These are phyloP conservation scores for Prunus campanulata DNA, from an alignment of 306 rosid genomes.

Conservation along the genomic window DNA sequence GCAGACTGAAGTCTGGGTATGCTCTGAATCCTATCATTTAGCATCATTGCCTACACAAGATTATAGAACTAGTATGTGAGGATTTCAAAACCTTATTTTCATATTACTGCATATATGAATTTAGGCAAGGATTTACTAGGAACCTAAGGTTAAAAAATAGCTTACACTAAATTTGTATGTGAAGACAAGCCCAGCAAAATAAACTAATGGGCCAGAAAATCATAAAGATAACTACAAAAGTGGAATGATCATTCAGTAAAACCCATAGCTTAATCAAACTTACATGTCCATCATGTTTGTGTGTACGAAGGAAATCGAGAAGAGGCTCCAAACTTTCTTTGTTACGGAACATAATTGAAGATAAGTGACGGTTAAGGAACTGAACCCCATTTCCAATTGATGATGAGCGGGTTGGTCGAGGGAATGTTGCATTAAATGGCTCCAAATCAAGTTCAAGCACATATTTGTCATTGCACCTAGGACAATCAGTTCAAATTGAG, in stretches of 20 bases:
- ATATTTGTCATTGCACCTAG: slow-evolving; percentile 41
- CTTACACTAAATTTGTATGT: neutral
- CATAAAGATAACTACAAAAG: neutral
- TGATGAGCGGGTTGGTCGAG: slow-evolving; percentile 82
- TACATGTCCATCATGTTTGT: slow-evolving; percentile 74
- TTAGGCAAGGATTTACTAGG: neutral
- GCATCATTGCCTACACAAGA: slow-evolving; percentile 70
- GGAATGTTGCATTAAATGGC: slow-evolving; percentile 87
- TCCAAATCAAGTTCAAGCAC: slow-evolving; percentile 86
- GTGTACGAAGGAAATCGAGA: slow-evolving; percentile 84
- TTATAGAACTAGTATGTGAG: neutral
- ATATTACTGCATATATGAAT: neutral
- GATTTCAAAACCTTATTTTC: neutral
- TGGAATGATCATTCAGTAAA: neutral
- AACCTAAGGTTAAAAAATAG: neutral
- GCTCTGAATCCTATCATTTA: slow-evolving; percentile 66
- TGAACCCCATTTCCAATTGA: slow-evolving; percentile 98
- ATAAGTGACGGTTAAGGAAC: slow-evolving; percentile 94
- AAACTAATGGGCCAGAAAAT: neutral
- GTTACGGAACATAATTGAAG: slow-evolving; percentile 80
- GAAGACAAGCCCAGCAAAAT: neutral
- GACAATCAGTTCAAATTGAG: neutral
- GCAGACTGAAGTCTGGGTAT: slow-evolving; percentile 67
- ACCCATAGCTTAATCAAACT: slow-evolving; percentile 29
- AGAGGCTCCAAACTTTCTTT: slow-evolving; percentile 77